Percentiles rank a stretch among this genome's conserved stretches.
phyloP scores from a whole-genome alignment of 1,139 yeast species.

The Hansenula sp. region DNA sequence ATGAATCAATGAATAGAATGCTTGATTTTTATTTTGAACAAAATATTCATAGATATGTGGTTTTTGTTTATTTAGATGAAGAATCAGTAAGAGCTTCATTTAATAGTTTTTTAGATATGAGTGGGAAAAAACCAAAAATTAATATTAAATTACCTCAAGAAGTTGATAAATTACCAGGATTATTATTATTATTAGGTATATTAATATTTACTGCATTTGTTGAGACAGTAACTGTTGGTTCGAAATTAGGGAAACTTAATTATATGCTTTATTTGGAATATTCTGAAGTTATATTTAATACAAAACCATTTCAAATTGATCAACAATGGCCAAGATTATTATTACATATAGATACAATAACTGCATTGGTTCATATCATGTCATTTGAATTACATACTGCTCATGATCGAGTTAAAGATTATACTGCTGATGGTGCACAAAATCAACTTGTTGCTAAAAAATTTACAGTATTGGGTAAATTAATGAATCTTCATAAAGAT shows the following conservation, averaged over 20 bases:
- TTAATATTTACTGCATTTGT: neutral
- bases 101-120: too few relatives aligned
- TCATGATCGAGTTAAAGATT: constrained; percentile 9
- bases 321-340: too few relatives aligned
- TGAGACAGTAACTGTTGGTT: neutral
- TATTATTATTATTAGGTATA: neutral
- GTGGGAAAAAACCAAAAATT: neutral
- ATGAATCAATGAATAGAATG: neutral
- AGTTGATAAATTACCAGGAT: neutral
- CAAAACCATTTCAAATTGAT: neutral
- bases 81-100: neutral
- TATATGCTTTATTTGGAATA: neutral
- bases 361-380: neutral
- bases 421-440: constrained; percentile 8
- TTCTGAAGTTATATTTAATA: neutral
- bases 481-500: constrained; percentile 8
- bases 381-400: constrained; percentile 11
- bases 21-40: neutral
- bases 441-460: neutral
- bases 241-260: neutral
- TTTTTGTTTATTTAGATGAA: neutral
- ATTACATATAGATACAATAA: neutral
- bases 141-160: neutral
- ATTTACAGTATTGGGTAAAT: constrained; percentile 8
- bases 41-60: neutral